Evolutionary conservation across 768 basidiomycete species (phyloP).

Genomic region (Termitomyces sp.): DNA sequence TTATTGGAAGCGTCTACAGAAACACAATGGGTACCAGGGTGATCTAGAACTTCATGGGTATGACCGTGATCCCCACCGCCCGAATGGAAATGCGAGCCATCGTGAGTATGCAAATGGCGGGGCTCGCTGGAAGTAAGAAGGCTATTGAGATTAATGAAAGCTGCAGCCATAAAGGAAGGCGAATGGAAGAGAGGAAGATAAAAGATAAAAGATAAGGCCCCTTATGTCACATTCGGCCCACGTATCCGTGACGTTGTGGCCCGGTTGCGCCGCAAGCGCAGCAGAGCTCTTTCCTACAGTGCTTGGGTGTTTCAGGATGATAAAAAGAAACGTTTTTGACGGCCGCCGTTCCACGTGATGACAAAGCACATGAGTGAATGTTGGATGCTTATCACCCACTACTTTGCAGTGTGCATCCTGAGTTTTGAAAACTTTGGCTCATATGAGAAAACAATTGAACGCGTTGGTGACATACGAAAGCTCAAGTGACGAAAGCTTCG

Average conservation of each 20-base stretch:
- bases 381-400: no score
- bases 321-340: not conserved
- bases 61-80: slow-evolving; percentile 84
- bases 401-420: not conserved
- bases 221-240: not conserved
- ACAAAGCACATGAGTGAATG: not conserved
- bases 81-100: slow-evolving; percentile 37
- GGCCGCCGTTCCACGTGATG: not conserved
- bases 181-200: not conserved
- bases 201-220: not conserved
- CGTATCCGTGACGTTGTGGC: not conserved
- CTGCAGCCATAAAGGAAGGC: slow-evolving; percentile 50
- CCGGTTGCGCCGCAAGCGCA: not conserved
- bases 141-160: slow-evolving; percentile 78
- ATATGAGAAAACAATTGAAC: slow-evolving; percentile 32
- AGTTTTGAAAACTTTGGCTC: not conserved
- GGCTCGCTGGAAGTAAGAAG: slow-evolving; percentile 32
- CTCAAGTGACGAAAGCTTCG: slow-evolving; percentile 40
- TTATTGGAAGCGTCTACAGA: not conserved
- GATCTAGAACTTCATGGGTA: slow-evolving; percentile 88
- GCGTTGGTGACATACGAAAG: slow-evolving; percentile 45
- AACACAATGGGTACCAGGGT: slow-evolving; percentile 55
- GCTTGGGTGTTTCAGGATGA: not conserved
- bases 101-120: slow-evolving; percentile 48
- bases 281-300: not conserved